These are phyloP conservation scores for Sporothrix dimorphospora DNA, from an alignment of 2,329 filamentous ascomycete species.

Conservation along the genomic window DNA sequence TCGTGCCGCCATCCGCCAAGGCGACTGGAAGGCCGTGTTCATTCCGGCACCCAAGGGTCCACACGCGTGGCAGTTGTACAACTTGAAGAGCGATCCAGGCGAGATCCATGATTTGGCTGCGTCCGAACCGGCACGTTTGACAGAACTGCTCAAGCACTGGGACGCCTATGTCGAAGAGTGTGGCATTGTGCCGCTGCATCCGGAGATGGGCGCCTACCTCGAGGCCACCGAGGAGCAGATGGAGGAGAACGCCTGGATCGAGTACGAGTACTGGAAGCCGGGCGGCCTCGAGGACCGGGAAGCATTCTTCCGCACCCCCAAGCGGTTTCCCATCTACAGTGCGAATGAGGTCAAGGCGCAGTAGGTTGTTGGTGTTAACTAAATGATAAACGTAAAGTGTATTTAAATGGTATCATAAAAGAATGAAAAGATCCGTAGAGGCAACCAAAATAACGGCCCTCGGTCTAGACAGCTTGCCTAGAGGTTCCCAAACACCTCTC, in stretches of 20 bases:
- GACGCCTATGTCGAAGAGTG: slow-evolving; percentile 53
- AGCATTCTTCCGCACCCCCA: slow-evolving; percentile 19
- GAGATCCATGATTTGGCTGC: slow-evolving; percentile 47
- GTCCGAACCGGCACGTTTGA: slow-evolving; percentile 40
- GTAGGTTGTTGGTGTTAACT: not conserved
- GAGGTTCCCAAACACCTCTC: not conserved
- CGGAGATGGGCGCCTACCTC: slow-evolving; percentile 23
- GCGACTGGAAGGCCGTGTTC: slow-evolving; percentile 49
- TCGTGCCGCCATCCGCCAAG: slow-evolving; percentile 41
- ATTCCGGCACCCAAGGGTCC: slow-evolving; percentile 51
- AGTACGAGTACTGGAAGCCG: slow-evolving; percentile 28
- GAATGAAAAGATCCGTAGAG: no score
- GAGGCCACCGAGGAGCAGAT: slow-evolving; percentile 27
- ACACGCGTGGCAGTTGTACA: slow-evolving; percentile 55
- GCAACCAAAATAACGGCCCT: not conserved
- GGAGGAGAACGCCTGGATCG: slow-evolving; percentile 28
- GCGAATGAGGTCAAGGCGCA: not conserved
- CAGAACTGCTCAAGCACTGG: slow-evolving; percentile 43
- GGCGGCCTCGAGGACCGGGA: slow-evolving; percentile 20
- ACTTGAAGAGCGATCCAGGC: slow-evolving; percentile 49
- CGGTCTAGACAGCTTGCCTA: not conserved
- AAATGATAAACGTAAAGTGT: not conserved
- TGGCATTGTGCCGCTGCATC: slow-evolving; percentile 40
- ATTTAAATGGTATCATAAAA: not conserved
- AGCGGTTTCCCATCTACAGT: slow-evolving; percentile 19